Percentiles rank a stretch among this genome's conserved stretches.
These are phyloP conservation scores for Chlorella sp. DNA, from an alignment of 139 green algal genomes.

Conservation along the genomic window DNA sequence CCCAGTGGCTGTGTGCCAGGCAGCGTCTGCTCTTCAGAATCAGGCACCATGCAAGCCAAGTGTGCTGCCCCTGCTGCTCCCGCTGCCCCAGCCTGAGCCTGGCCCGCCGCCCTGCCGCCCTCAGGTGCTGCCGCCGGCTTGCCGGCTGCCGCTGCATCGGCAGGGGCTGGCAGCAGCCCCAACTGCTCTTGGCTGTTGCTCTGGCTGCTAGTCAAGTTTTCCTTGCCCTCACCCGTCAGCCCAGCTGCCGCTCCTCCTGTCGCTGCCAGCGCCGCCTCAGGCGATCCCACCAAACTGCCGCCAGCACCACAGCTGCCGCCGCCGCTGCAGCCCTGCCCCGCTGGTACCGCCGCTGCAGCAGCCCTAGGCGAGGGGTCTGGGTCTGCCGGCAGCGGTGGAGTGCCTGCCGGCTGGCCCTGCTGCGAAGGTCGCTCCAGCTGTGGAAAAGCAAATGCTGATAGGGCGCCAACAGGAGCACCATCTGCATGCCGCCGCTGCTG, in stretches of 20 bases:
- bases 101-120: too few species aligned
- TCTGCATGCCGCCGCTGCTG: not conserved
- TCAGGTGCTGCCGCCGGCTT: not conserved
- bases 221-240: not conserved
- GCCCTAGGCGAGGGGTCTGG: not conserved
- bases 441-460: slow-evolving; percentile 1
- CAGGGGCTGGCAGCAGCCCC: not conserved
- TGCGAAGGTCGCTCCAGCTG: not conserved
- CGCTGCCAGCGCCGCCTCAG: not conserved
- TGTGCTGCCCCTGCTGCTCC: not conserved
- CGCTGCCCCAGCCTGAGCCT: not conserved
- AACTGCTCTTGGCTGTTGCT: slow-evolving; percentile 31
- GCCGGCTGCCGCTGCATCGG: not conserved
- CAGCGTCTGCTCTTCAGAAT: slow-evolving; percentile 7
- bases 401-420: not conserved
- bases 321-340: not conserved
- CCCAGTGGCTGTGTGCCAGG: slow-evolving; percentile 14
- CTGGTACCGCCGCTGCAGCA: not conserved
- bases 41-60: not conserved
- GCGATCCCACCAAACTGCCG: too few species aligned
- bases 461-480: not conserved
- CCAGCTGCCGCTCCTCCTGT: not conserved
- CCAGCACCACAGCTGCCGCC: too few species aligned
- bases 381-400: not conserved
- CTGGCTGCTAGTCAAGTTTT: slow-evolving; percentile 28